Evolutionary conservation across 1,284 basidiomycete species (phyloP).

Genomic region (Ceratobasidium sp.): DNA sequence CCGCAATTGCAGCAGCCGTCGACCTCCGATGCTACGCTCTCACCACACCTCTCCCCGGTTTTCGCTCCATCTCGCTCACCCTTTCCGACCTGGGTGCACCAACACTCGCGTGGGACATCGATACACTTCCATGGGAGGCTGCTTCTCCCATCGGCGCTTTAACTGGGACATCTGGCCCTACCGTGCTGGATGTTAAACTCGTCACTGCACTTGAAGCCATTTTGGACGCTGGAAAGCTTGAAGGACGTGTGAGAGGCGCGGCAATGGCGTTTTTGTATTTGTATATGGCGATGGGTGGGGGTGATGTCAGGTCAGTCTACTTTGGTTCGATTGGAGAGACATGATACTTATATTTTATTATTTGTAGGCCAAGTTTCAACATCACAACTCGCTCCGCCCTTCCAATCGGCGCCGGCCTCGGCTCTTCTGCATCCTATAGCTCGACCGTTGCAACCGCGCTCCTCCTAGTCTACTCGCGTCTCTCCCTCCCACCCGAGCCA

Average conservation of each 20-base stretch:
- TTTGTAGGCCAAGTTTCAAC: constrained; percentile 75
- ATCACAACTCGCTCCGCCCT: constrained; percentile 92
- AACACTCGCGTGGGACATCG: constrained; percentile 84
- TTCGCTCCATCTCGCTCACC: constrained; percentile 81
- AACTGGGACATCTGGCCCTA: constrained; percentile 70
- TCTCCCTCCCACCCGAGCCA: constrained; percentile 68
- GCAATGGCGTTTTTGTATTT: constrained; percentile 92
- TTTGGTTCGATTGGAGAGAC: no score
- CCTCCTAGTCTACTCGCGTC: constrained; percentile 77
- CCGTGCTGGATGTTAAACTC: constrained; percentile 77
- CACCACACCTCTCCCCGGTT: constrained; percentile 70
- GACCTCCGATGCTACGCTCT: constrained; percentile 96
- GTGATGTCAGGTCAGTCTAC: constrained; percentile 50
- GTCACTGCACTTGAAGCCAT: constrained; percentile 73
- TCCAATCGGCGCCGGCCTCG: constrained; percentile 98
- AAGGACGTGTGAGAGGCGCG: constrained; percentile 60
- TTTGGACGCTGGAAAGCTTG: constrained; percentile 54
- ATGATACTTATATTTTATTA: constrained; percentile 22
- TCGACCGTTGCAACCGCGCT: constrained; percentile 87
- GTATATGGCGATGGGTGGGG: constrained; percentile 81
- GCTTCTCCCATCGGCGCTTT: constrained; percentile 66
- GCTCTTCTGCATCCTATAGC: constrained; percentile 96
- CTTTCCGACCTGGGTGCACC: constrained; percentile 85
- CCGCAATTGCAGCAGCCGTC: constrained; percentile 94
- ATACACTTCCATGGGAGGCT: constrained; percentile 88